Evolutionary conservation across 176 grass and related monocot species (phyloP).

Genomic region (Eleusine coracana): DNA sequence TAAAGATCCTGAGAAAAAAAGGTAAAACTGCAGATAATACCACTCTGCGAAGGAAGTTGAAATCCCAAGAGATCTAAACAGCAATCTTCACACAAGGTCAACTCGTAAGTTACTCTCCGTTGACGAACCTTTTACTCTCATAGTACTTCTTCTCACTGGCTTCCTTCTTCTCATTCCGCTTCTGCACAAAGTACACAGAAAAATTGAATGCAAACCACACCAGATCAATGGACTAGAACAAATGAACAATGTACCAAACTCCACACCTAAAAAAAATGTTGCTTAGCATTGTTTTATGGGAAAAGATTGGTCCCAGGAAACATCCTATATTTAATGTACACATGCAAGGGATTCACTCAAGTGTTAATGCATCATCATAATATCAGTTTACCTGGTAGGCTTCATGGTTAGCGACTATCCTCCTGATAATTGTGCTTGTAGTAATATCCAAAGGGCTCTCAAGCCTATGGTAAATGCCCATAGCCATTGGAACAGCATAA

Average conservation of each 20-base stretch:
- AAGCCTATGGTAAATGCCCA: slow-evolving; percentile 74
- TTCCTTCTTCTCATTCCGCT: slow-evolving; percentile 98
- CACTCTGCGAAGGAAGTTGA: slow-evolving; percentile 24
- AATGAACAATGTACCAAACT: slow-evolving; percentile 35
- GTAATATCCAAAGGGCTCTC: slow-evolving; percentile 86
- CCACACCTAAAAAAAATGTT: slow-evolving; percentile 26
- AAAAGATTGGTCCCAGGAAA: slow-evolving; percentile 27
- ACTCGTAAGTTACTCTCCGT: slow-evolving; percentile 57
- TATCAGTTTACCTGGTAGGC: slow-evolving; percentile 75
- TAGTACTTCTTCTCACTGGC: slow-evolving; percentile 98
- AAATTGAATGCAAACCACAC: slow-evolving; percentile 34
- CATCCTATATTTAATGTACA: slow-evolving; percentile 32
- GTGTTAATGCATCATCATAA: slow-evolving; percentile 13
- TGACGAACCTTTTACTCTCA: slow-evolving; percentile 73
- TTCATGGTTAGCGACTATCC: slow-evolving; percentile 98
- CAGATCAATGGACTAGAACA: slow-evolving; percentile 46
- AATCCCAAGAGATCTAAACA: slow-evolving; percentile 29
- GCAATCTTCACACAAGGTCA: slow-evolving; percentile 13
- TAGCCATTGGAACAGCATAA: slow-evolving; percentile 79
- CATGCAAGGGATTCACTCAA: slow-evolving; percentile 31
- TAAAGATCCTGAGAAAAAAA: slow-evolving; percentile 27
- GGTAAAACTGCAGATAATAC: slow-evolving; percentile 40
- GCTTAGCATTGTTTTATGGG: not conserved
- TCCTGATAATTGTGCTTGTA: slow-evolving; percentile 92
- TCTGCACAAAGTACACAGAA: slow-evolving; percentile 59